phyloP scores from a whole-genome alignment of 331 rosid species.

The Quercus tomentella region DNA sequence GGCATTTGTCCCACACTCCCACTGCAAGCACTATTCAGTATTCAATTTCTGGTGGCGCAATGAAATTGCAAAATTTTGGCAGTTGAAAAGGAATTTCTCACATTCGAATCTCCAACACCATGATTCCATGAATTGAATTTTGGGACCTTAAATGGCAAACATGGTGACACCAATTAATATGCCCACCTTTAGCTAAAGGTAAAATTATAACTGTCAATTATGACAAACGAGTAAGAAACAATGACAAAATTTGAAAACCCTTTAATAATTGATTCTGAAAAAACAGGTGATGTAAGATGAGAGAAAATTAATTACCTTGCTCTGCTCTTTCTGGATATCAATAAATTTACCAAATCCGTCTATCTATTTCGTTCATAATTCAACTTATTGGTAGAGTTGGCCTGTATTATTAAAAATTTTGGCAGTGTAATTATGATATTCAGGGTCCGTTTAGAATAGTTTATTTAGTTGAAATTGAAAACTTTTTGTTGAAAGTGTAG shows the following conservation, averaged over 20 bases:
- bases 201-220: not conserved
- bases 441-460: no score
- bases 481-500: no score
- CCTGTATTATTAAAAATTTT: no score
- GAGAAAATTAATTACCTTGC: not conserved
- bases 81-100: not conserved
- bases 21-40: no score
- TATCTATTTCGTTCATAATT: not conserved
- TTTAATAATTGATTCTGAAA: no score
- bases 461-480: no score
- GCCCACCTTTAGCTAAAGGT: not conserved
- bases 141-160: not conserved
- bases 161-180: not conserved
- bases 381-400: not conserved
- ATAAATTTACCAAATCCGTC: not conserved
- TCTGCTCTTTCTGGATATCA: not conserved
- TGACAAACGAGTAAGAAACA: not conserved
- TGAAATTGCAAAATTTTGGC: not conserved
- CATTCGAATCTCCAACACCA: not conserved
- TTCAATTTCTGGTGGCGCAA: no score
- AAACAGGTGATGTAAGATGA: not conserved
- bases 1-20: no score
- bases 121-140: not conserved
- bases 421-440: no score
- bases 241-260: no score